Evolutionary conservation across 2,329 filamentous ascomycete genomes (phyloP).

Genomic region (Coniochaeta sp.): DNA sequence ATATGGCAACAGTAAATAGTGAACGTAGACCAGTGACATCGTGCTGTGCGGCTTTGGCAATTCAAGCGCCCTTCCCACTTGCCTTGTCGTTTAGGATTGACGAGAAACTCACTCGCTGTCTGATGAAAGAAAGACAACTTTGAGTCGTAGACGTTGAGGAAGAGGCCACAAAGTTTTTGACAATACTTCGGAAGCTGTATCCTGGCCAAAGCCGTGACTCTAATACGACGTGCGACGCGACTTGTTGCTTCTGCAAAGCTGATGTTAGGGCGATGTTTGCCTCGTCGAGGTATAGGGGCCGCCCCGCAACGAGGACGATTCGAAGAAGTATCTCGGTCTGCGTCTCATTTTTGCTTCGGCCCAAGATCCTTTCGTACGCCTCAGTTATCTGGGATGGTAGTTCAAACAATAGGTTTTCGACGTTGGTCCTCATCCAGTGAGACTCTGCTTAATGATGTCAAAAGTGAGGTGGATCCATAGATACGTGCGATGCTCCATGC

Average conservation of each 20-base stretch:
- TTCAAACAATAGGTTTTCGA: slow-evolving; percentile 8
- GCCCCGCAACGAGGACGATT: slow-evolving; percentile 9
- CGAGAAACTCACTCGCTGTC: slow-evolving; percentile 15
- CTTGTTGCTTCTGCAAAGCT: slow-evolving; percentile 2
- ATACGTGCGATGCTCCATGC: slow-evolving; percentile 26
- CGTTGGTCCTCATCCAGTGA: slow-evolving; percentile 5
- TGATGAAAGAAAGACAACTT: slow-evolving; percentile 17
- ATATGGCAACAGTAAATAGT: slow-evolving; percentile 8
- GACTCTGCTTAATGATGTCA: slow-evolving; percentile 17
- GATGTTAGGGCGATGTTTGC: slow-evolving; percentile 11
- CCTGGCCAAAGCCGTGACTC: slow-evolving; percentile 4
- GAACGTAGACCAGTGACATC: slow-evolving; percentile 9
- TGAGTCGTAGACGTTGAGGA: slow-evolving; percentile 13
- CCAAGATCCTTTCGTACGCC: slow-evolving; percentile 17
- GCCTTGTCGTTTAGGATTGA: slow-evolving; percentile 6
- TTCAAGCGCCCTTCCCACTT: slow-evolving; percentile 8
- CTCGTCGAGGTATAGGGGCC: slow-evolving; percentile 11
- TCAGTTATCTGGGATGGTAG: slow-evolving; percentile 15
- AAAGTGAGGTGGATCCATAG: slow-evolving; percentile 30
- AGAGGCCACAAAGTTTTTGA: slow-evolving; percentile 16
- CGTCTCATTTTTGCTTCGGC: slow-evolving; percentile 2
- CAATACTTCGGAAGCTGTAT: slow-evolving; percentile 5
- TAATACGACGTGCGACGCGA: neutral
- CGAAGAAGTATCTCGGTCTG: slow-evolving; percentile 7
- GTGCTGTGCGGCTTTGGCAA: slow-evolving; percentile 7